Evolutionary conservation across 371 early-diverging fungal species (phyloP).

Genomic region (Saksenaea oblongispora): DNA sequence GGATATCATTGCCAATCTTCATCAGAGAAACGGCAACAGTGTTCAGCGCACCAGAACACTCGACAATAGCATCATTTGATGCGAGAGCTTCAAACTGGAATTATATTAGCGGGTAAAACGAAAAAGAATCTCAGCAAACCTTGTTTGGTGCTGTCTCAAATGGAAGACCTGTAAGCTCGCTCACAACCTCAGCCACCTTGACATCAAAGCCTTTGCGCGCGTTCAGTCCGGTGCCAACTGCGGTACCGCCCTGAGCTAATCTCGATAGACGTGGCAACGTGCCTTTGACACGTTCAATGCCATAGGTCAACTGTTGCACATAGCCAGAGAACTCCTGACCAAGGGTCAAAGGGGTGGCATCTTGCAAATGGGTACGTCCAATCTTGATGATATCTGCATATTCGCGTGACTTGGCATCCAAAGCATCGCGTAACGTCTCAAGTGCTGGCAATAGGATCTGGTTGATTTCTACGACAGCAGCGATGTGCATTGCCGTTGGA

Average conservation of each 20-base stretch:
- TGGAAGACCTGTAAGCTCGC: constrained; percentile 74
- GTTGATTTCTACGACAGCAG: constrained; percentile 83
- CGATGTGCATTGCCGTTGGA: constrained; percentile 98
- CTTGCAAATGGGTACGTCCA: constrained; percentile 93
- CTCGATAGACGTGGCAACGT: constrained; percentile 82
- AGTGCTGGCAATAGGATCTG: constrained; percentile 81
- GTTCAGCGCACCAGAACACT: constrained; percentile 91
- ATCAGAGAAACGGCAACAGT: constrained; percentile 91
- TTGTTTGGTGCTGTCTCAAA: constrained; percentile 96
- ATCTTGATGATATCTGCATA: constrained; percentile 93
- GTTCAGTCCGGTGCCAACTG: constrained; percentile 96
- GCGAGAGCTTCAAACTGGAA: constrained; percentile 92
- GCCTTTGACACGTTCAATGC: constrained; percentile 80
- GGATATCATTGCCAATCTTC: constrained; percentile 98
- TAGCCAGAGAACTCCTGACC: constrained; percentile 98
- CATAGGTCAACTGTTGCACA: constrained; percentile 81
- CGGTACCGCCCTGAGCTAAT: constrained; percentile 96
- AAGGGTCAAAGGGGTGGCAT: constrained; percentile 96
- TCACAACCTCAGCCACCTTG: constrained; percentile 80
- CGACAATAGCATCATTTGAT: constrained; percentile 95
- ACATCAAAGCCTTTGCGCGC: constrained; percentile 88
- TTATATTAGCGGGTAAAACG: neutral
- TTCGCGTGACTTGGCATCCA: constrained; percentile 72
- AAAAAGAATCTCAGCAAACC: constrained; percentile 22
- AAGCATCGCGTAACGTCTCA: constrained; percentile 68